A percentile compares a stretch with the other conserved stretches of the same genome.
These are phyloP conservation scores for Claviceps humidiphila DNA, from an alignment of 2,329 filamentous ascomycete genomes.

Conservation along the genomic window DNA sequence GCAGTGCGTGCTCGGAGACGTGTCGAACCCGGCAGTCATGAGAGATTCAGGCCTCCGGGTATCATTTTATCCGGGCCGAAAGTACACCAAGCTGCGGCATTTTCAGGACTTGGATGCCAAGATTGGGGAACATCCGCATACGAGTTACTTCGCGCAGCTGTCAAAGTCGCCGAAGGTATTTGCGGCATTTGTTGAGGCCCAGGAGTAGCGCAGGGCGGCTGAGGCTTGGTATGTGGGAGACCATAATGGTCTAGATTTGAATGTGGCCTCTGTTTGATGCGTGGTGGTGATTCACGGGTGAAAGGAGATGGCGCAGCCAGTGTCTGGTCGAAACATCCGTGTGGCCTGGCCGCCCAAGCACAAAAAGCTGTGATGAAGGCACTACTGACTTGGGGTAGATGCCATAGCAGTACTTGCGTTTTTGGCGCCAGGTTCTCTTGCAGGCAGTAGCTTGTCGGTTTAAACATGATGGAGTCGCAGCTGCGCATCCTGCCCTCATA, in stretches of 20 bases:
- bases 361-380: too few species aligned
- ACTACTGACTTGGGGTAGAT: too few species aligned
- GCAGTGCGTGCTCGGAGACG: conserved; percentile 2
- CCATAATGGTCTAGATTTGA: neutral
- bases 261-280: neutral
- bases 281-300: neutral
- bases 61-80: conserved; percentile 4
- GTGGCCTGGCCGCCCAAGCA: too few species aligned
- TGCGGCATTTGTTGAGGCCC: conserved; percentile 5
- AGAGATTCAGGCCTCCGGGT: neutral
- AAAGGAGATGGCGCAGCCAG: too few species aligned
- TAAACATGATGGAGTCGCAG: too few species aligned
- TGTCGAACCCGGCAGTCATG: neutral
- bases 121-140: conserved; percentile 1
- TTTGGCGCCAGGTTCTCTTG: too few species aligned
- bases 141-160: conserved; percentile 5
- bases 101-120: conserved; percentile 4
- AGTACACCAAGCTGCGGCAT: neutral
- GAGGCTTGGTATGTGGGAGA: neutral
- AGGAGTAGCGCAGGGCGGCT: neutral
- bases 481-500: too few species aligned
- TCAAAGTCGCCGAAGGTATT: conserved; percentile 4
- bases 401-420: too few species aligned
- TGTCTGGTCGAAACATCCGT: too few species aligned
- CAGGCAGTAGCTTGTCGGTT: too few species aligned